Evolutionary conservation across 352 stramenopile species (phyloP).

Genomic region (Phytophthora cajani): DNA sequence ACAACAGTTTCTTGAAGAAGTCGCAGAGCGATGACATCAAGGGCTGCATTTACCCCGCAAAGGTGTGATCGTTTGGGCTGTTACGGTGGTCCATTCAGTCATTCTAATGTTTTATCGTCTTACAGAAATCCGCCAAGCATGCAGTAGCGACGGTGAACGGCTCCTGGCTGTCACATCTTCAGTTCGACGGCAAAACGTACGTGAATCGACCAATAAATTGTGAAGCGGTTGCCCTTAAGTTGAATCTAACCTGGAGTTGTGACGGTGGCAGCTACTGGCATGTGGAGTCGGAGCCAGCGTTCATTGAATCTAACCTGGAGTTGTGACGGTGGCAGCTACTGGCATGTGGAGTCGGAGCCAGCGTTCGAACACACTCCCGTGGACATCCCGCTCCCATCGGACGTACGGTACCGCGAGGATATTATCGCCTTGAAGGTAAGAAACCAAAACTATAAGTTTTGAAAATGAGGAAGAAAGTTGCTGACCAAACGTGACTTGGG

Average conservation of each 20-base stretch:
- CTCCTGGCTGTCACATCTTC: conserved; percentile 76
- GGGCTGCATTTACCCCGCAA: conserved; percentile 62
- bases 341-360: conserved; percentile 75
- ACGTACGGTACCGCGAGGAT: conserved; percentile 73
- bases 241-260: not conserved
- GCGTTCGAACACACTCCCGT: conserved; percentile 63
- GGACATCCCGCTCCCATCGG: conserved; percentile 51
- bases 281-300: conserved; percentile 70
- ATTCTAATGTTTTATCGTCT: not conserved
- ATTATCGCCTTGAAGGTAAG: conserved; percentile 60
- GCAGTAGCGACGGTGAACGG: conserved; percentile 53
- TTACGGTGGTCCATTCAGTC: not conserved
- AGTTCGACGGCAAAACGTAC: conserved; percentile 73
- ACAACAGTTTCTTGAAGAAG: conserved; percentile 74
- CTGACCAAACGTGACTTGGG: too few species aligned
- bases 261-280: conserved; percentile 63
- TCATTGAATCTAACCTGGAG: conserved; percentile 9
- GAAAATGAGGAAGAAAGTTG: not conserved
- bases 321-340: conserved; percentile 47
- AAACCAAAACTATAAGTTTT: not conserved
- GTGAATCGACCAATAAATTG: conserved; percentile 11
- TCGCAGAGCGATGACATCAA: conserved; percentile 74
- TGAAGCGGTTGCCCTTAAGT: not conserved
- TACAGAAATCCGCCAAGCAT: conserved; percentile 56
- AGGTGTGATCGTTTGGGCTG: conserved; percentile 27